Evolutionary conservation across 2,329 filamentous ascomycete genomes (phyloP), one percentile per base, ranked within the genome.

Genomic region (Knufia petricola): DNA sequence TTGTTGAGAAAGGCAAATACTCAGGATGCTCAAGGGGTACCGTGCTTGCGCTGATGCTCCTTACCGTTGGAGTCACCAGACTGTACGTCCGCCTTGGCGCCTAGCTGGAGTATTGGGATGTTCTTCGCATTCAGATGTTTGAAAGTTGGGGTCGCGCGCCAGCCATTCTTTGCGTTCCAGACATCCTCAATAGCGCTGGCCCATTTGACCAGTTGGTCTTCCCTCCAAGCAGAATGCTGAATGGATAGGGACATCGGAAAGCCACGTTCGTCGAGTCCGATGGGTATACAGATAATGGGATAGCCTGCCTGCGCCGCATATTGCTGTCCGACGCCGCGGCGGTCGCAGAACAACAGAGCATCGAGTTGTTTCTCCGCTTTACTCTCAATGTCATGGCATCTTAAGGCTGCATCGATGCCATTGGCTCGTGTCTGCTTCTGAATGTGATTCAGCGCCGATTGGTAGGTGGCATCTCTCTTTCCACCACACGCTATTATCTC

Each of bases 261-360:
- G 1, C 57, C 56, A 17, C 55, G 55, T 1, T 55, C 32, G 40
- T 62, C 61, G 1, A 61, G 47, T 12, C 60, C 61, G n/a, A 63
- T 57, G 1, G 61, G 61, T 13, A 64, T 53, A 8, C 52, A 58
- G 32, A 63, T 56, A 13, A 64, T 58, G 1, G 61, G 61, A 37
- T 64, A 64, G 10, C 57, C 57, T 21, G 61, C 61, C 51, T 64
- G 61, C 17, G 61, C 61, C n/a, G 61, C 60, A 45, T 62, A 56
- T 44, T 62, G 61, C 44, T 62, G 61, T 1, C 60, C 61, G 12
- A 55, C 53, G 9, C 57, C 59, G 20, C 59, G 60, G 7, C 58
- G 51, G 43, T 63, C 61, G 46, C 55, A 62, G 41, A 64, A 55
- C 19, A 64, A 49, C 3, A 64, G 51, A n/a, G 61, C 60, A 41